Percentiles rank a stretch among this genome's conserved stretches.
Conservation (phyloP, 192 early-diverging fungal species). For the Funneliformis geosporum region DNA sequence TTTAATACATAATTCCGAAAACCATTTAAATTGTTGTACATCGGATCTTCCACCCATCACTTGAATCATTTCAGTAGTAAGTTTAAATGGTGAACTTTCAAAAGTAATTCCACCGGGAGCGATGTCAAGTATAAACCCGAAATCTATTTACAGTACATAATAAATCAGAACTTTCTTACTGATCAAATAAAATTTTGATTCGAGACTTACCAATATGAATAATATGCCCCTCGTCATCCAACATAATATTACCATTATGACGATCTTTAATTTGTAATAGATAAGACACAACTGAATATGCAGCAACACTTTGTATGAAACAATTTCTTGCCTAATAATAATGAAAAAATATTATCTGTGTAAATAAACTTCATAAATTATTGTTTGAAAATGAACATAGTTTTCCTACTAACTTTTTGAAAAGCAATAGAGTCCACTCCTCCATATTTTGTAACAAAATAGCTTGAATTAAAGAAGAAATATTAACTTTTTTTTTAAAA, state of each 20-base stretch:
- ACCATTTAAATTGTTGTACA: conserved; percentile 81
- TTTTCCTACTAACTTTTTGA: conserved; percentile 52
- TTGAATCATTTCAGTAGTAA: conserved; percentile 95
- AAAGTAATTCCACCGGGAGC: conserved; percentile 97
- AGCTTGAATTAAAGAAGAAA: conserved; percentile 38
- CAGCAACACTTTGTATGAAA: conserved; percentile 94
- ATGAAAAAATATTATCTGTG: background rate
- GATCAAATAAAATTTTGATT: background rate
- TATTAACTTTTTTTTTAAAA: background rate
- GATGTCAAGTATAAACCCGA: conserved; percentile 98
- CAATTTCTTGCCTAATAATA: conserved; percentile 75
- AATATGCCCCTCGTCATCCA: conserved; percentile 94
- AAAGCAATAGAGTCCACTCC: conserved; percentile 86
- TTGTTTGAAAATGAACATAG: background rate
- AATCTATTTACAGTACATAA: conserved; percentile 59
- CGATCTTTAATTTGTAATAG: conserved; percentile 98
- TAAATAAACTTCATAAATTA: background rate
- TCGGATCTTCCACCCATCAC: conserved; percentile 91
- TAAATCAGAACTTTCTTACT: background rate
- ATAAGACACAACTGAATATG: conserved; percentile 94
- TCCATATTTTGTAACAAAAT: conserved; percentile 91
- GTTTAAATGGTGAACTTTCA: conserved; percentile 96
- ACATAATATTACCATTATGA: conserved; percentile 99
- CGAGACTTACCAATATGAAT: conserved; percentile 82
- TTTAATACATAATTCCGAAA: conserved; percentile 89